Evolutionary conservation across 179 eudicot genomes (phyloP), one percentile per base, ranked within the genome.

Genomic region (Beta corolliflora): DNA sequence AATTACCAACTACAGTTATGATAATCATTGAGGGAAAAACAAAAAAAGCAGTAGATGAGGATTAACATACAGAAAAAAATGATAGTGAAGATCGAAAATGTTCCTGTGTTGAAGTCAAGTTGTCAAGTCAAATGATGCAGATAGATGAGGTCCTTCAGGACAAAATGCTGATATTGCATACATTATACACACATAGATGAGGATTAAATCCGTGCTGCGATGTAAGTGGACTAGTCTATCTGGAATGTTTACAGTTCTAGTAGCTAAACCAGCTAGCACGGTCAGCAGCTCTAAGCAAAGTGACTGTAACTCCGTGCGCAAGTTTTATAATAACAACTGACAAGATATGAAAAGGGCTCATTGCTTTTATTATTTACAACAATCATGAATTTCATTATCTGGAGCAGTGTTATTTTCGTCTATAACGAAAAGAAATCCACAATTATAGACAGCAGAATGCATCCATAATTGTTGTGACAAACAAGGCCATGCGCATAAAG

Each of bases 71-170:
- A 69, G 76, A 54, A 21, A 7, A 65, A 45, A 53, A 74, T 68
- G 50, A 60, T 67, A 59, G 52, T 45, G 56, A 58, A 80, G 69
- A 48, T 60, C 31, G 23, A 45, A 61, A 48, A 36, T 7, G 9
- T 61, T 54, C 25, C 21, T 65, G 52, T 31, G n/a, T n/a, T 45
- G 56, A 72, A 48, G 66, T 71, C 36, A 21, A 56, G 68, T 81
- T 82, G 81, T 73, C n/a, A n/a, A n/a, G n/a, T n/a, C n/a, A n/a
- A n/a, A 84, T 81, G 73, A 78, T 36, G 65, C 71, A 77, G 67
- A 77, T 15, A 67, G 5, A 58, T 73, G 46, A 82, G 83, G 82
- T 73, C 80, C 48, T 78, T 78, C 73, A 74, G 45, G 73, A 16
- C 3, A 31, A 12, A 56, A 73, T 44, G 76, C 63, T 13, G 79